These are phyloP conservation scores for Pistacia vera DNA, from an alignment of 345 rosid species.

Conservation along the genomic window DNA sequence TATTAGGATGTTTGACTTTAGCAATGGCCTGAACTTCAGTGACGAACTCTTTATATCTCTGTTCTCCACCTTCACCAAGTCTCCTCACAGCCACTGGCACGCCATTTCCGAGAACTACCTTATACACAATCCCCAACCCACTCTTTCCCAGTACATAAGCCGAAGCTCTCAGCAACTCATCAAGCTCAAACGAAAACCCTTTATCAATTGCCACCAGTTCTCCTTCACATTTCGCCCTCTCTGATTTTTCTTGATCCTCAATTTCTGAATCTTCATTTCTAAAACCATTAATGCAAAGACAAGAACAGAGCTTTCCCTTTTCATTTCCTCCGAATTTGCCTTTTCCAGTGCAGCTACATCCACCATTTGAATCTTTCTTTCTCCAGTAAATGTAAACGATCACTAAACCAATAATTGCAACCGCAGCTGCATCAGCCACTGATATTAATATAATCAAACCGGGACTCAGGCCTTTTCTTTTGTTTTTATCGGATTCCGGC, in stretches of 20 bases:
- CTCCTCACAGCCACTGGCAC: slow-evolving; percentile 93
- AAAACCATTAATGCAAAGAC: slow-evolving; percentile 31
- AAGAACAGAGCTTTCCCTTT: slow-evolving; percentile 37
- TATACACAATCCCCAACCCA: slow-evolving; percentile 94
- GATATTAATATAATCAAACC: slow-evolving; percentile 78
- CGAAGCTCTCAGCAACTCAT: slow-evolving; percentile 91
- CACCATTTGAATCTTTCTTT: slow-evolving; percentile 68
- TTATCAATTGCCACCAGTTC: slow-evolving; percentile 90
- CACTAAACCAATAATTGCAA: slow-evolving; percentile 74
- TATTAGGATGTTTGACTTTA: slow-evolving; percentile 90
- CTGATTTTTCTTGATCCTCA: slow-evolving; percentile 58
- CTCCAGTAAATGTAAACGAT: slow-evolving; percentile 88
- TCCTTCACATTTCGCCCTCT: slow-evolving; percentile 55
- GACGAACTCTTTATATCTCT: slow-evolving; percentile 87
- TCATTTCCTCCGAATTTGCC: slow-evolving; percentile 51
- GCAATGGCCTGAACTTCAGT: slow-evolving; percentile 92
- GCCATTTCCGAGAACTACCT: slow-evolving; percentile 96
- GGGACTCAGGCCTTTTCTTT: slow-evolving; percentile 56
- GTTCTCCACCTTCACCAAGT: slow-evolving; percentile 95
- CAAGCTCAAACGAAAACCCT: slow-evolving; percentile 91
- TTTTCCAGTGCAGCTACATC: slow-evolving; percentile 86
- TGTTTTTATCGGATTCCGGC: slow-evolving; percentile 28
- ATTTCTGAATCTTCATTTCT: slow-evolving; percentile 60
- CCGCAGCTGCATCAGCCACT: slow-evolving; percentile 75
- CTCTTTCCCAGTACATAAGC: slow-evolving; percentile 98